Conservation (phyloP, 2,329 filamentous ascomycete genomes). For the Pseudogymnoascus sp. region DNA sequence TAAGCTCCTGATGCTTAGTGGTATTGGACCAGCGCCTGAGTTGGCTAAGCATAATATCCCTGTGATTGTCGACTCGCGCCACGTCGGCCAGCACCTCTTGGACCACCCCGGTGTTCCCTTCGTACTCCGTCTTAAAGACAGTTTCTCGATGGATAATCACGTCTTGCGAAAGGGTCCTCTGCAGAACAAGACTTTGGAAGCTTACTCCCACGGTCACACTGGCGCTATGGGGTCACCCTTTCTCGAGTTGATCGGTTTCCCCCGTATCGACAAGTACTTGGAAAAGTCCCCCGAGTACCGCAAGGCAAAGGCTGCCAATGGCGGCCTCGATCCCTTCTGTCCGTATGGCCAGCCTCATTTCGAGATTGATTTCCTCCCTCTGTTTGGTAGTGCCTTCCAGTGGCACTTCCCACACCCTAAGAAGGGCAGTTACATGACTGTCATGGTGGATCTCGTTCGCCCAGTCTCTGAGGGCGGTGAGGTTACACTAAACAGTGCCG, state of each 20-base stretch:
- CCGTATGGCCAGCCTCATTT: constrained; percentile 53
- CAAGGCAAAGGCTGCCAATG: constrained; percentile 35
- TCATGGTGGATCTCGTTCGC: constrained; percentile 46
- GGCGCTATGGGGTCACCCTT: constrained; percentile 21
- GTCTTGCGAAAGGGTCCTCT: constrained; percentile 26
- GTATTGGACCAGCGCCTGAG: constrained; percentile 20
- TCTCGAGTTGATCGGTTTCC: constrained; percentile 48
- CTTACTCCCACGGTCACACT: constrained; percentile 18
- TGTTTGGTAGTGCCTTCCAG: constrained; percentile 45
- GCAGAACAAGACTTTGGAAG: constrained; percentile 26
- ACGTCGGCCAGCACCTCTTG: constrained; percentile 29
- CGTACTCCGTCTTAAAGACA: constrained; percentile 37
- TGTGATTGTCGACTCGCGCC: constrained; percentile 22
- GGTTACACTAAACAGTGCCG: constrained; percentile 35
- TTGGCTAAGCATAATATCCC: constrained; percentile 27
- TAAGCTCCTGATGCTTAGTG: constrained; percentile 11
- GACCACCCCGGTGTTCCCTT: constrained; percentile 35
- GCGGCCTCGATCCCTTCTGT: constrained; percentile 44
- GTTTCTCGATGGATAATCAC: constrained; percentile 32
- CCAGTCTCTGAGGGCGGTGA: constrained; percentile 35
- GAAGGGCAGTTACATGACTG: constrained; percentile 45
- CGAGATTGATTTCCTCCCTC: constrained; percentile 54
- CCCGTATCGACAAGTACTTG: constrained; percentile 48
- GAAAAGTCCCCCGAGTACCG: constrained; percentile 42
- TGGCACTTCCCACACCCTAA: constrained; percentile 36